phyloP scores from a whole-genome alignment of 2,329 filamentous ascomycete species.

The Talaromyces sp. region DNA sequence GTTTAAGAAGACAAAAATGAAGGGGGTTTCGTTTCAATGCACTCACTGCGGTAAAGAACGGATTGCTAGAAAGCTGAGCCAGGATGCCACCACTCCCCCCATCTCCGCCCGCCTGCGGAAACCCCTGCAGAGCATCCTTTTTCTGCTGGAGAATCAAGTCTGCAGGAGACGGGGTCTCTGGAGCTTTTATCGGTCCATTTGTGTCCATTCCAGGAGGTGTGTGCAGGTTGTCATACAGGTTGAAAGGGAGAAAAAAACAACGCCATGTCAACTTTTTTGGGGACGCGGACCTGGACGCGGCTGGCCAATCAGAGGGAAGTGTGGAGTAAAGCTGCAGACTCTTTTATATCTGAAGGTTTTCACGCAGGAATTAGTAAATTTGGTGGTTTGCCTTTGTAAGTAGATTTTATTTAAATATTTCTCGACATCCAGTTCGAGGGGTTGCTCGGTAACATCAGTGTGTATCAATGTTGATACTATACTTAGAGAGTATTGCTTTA shows the following conservation, averaged over 20 bases:
- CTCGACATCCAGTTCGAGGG: not conserved
- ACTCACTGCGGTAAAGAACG: conserved; percentile 46
- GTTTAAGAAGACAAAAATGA: not conserved
- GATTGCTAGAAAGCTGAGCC: conserved; percentile 43
- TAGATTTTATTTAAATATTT: not conserved
- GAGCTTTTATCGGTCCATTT: conserved; percentile 25
- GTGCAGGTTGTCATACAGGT: not conserved
- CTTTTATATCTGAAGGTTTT: not conserved
- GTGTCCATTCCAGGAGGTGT: conserved; percentile 30
- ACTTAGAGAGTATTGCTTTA: not conserved
- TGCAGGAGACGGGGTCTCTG: conserved; percentile 24
- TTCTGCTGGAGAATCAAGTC: conserved; percentile 33
- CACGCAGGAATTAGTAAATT: not conserved
- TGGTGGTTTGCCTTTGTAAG: not conserved
- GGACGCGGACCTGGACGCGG: not conserved
- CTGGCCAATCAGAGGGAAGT: not conserved
- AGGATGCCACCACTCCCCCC: conserved; percentile 32
- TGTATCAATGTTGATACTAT: not conserved
- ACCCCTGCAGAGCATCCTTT: conserved; percentile 24
- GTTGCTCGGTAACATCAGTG: not conserved
- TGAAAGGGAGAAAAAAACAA: not conserved
- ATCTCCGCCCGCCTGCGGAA: conserved; percentile 27
- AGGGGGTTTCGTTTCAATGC: not conserved
- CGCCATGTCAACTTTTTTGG: not conserved
- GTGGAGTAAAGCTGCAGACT: not conserved